Evolutionary conservation across 345 rosid species (phyloP).

Genomic region (Excoecaria agallocha): DNA sequence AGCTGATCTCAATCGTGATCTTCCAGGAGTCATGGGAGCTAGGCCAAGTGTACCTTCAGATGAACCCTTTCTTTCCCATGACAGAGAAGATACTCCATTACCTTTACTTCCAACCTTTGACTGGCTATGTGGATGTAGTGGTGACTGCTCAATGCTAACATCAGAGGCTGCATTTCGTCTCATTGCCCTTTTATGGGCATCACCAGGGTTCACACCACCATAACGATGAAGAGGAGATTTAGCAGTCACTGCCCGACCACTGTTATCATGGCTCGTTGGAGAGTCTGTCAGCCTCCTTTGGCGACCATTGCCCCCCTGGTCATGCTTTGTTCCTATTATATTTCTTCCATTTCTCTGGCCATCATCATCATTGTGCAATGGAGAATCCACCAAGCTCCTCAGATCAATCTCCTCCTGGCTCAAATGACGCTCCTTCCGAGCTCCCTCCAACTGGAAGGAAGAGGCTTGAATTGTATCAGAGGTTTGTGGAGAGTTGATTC

Average conservation of each 20-base stretch:
- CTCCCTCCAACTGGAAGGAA: conserved; percentile 5
- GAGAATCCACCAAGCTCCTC: neutral
- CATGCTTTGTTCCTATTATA: neutral
- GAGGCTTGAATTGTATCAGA: conserved; percentile 11
- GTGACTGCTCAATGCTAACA: conserved; percentile 14
- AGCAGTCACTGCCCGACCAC: neutral
- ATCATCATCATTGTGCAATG: conserved; percentile 1
- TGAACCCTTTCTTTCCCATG: conserved; percentile 21
- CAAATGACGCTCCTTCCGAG: neutral
- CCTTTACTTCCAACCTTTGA: conserved; percentile 15
- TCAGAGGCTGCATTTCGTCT: conserved; percentile 11
- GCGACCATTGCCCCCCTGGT: neutral
- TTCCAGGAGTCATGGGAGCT: conserved; percentile 25
- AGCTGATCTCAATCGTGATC: conserved; percentile 25
- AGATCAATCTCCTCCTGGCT: conserved; percentile 16
- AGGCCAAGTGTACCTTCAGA: conserved; percentile 14
- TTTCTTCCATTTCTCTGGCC: neutral
- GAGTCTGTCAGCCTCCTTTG: conserved; percentile 1
- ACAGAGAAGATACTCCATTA: conserved; percentile 15
- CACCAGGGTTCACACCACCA: conserved; percentile 10
- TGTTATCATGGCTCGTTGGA: neutral
- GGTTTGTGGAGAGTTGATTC: conserved; percentile 7
- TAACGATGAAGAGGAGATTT: conserved; percentile 1
- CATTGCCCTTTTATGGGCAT: neutral
- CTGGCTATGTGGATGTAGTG: conserved; percentile 8